These are phyloP conservation scores for Vitellaria paradoxa DNA, from an alignment of 179 eudicot genomes.

Conservation along the genomic window DNA sequence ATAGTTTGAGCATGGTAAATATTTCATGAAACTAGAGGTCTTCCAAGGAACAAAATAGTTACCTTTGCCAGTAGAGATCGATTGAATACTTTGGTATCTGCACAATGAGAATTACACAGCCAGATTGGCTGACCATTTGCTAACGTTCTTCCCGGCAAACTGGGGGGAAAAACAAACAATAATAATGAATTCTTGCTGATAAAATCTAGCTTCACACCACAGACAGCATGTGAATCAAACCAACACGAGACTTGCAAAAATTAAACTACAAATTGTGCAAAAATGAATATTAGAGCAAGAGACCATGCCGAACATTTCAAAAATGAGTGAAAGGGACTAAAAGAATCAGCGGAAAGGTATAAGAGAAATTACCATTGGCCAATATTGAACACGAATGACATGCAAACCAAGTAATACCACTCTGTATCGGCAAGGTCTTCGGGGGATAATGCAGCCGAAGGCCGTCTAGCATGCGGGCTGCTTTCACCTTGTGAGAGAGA, in stretches of 20 bases:
- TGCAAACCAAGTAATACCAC: constrained; percentile 93
- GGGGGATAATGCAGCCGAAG: constrained; percentile 59
- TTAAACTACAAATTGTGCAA: no score
- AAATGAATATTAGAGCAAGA: no score
- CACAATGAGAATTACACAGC: constrained; percentile 68
- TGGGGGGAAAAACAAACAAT: constrained; percentile 11
- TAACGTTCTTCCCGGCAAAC: constrained; percentile 74
- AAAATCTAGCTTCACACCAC: no score
- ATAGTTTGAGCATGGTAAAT: neutral
- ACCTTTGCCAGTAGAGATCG: constrained; percentile 85
- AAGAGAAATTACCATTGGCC: constrained; percentile 62
- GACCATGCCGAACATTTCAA: no score
- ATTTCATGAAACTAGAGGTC: no score
- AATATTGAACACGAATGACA: constrained; percentile 63
- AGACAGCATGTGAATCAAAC: no score
- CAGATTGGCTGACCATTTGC: constrained; percentile 56
- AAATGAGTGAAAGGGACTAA: no score
- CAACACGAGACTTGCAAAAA: no score
- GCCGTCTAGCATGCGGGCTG: constrained; percentile 43
- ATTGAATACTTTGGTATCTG: constrained; percentile 68
- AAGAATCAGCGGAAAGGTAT: neutral
- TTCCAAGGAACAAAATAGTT: neutral
- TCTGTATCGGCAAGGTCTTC: constrained; percentile 77
- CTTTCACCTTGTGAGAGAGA: constrained; percentile 47
- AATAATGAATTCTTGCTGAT: neutral